Percentiles rank a stretch among this genome's conserved stretches.
phyloP scores from a whole-genome alignment of 176 grass and related monocot genomes.

The Zoysia pacifica region DNA sequence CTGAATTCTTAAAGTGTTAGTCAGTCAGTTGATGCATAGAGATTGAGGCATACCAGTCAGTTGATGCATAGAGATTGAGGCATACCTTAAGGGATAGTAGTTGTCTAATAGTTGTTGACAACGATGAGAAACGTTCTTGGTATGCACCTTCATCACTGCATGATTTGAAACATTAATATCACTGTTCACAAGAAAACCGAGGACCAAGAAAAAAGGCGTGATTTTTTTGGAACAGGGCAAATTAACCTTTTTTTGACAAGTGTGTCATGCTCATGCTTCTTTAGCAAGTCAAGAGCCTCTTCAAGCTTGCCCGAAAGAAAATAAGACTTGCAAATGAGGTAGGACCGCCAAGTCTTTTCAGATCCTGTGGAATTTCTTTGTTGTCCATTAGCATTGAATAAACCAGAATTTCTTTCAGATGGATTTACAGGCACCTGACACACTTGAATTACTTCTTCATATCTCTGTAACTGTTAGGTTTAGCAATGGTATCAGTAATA shows the following conservation, averaged over 20 bases:
- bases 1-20: not conserved
- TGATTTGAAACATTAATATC: constrained; percentile 45
- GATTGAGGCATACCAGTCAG: constrained; percentile 51
- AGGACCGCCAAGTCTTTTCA: constrained; percentile 56
- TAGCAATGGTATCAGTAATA: constrained; percentile 32
- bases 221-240: constrained; percentile 23
- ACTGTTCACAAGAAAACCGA: constrained; percentile 27
- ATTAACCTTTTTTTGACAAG: constrained; percentile 52
- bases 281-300: constrained; percentile 78
- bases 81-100: constrained; percentile 87
- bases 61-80: constrained; percentile 32
- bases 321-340: constrained; percentile 73
- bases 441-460: constrained; percentile 80
- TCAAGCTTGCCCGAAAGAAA: constrained; percentile 92
- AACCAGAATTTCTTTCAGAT: constrained; percentile 58
- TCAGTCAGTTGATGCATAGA: constrained; percentile 31
- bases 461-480: constrained; percentile 63
- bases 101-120: constrained; percentile 53
- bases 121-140: constrained; percentile 54
- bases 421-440: constrained; percentile 71
- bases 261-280: constrained; percentile 65
- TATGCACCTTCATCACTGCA: constrained; percentile 42
- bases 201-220: not conserved
- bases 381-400: constrained; percentile 31
- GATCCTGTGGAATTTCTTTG: constrained; percentile 29